Conservation (phyloP, 768 basidiomycete species). For the Rhodocollybia butyracea region DNA sequence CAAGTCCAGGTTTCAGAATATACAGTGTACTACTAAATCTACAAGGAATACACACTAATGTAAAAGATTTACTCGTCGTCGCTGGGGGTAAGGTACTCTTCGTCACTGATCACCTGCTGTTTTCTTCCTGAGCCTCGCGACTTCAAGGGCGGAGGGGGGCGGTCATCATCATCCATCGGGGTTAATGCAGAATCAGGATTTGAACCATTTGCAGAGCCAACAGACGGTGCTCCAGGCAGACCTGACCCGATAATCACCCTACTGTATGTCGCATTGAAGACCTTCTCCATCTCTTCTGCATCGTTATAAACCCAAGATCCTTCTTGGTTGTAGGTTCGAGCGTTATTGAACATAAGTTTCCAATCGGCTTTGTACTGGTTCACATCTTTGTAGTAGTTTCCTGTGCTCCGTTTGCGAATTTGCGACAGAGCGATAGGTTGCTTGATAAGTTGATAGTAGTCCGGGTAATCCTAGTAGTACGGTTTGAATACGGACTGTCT, state of each 20-base stretch:
- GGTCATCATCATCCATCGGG: conserved; percentile 80
- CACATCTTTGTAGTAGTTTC: conserved; percentile 71
- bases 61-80: conserved; percentile 55
- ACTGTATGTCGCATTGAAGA: conserved; percentile 71
- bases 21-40: too few species aligned
- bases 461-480: conserved; percentile 86
- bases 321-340: conserved; percentile 90
- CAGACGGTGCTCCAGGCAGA: conserved; percentile 66
- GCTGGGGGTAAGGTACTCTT: conserved; percentile 46
- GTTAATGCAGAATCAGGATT: conserved; percentile 66
- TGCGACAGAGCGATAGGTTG: conserved; percentile 86
- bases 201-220: conserved; percentile 27
- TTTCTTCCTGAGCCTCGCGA: conserved; percentile 62
- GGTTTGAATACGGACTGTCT: too few species aligned
- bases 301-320: conserved; percentile 94
- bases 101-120: conserved; percentile 74
- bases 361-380: conserved; percentile 74
- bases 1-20: too few species aligned
- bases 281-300: conserved; percentile 92
- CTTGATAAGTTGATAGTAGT: conserved; percentile 88
- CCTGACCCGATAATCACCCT: conserved; percentile 63
- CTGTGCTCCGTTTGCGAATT: conserved; percentile 73
- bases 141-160: conserved; percentile 48
- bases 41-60: not conserved
- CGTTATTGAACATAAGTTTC: conserved; percentile 92